phyloP scores from a whole-genome alignment of 148 eudicot species.

The Vaccinium vitisidaea region DNA sequence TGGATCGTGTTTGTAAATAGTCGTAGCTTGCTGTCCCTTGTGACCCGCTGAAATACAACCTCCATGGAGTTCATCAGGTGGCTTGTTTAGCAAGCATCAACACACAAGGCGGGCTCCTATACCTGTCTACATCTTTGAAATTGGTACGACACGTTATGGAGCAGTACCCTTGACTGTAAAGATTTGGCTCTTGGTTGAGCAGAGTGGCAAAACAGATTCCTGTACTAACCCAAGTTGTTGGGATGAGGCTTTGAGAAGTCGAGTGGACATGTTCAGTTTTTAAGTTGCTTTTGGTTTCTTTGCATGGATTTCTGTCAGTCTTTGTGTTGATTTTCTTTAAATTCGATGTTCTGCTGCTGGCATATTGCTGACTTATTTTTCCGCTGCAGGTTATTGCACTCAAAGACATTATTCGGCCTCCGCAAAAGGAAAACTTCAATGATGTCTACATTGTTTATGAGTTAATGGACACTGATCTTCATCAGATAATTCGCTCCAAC shows the following conservation, averaged over 20 bases:
- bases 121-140: not conserved
- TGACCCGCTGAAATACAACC: not conserved
- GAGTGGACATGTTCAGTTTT: not conserved
- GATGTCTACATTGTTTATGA: slow-evolving; percentile 61
- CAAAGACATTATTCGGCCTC: slow-evolving; percentile 52
- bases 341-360: not conserved
- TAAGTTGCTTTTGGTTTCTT: not conserved
- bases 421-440: slow-evolving; percentile 42
- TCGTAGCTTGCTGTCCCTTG: too few species aligned
- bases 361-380: not conserved
- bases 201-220: slow-evolving; percentile 9
- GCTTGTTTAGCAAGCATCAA: not conserved
- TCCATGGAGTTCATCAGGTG: not conserved
- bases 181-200: not conserved
- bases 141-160: not conserved
- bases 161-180: not conserved
- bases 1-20: too few species aligned
- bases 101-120: not conserved
- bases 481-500: slow-evolving; percentile 50
- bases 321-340: slow-evolving; percentile 8
- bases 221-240: not conserved
- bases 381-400: slow-evolving; percentile 43
- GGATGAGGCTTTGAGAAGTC: not conserved
- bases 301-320: not conserved
- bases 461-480: slow-evolving; percentile 51